phyloP scores from a whole-genome alignment of 2,329 filamentous ascomycete genomes.

The Endothia cerciana region DNA sequence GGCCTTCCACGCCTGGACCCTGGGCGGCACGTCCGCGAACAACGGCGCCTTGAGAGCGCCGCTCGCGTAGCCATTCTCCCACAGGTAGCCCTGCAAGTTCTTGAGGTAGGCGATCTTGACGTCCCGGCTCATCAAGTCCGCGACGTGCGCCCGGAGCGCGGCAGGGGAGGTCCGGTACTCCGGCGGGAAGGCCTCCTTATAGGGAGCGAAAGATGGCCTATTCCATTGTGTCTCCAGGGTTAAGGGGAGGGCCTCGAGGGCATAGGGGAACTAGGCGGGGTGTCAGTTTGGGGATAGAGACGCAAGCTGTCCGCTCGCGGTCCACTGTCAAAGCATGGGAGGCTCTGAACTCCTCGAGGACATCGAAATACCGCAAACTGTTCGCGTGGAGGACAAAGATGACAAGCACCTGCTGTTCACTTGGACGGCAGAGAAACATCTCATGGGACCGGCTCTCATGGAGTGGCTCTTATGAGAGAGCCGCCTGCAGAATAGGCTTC shows the following conservation, averaged over 20 bases:
- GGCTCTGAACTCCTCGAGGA: not conserved
- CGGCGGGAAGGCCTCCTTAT: constrained; percentile 72
- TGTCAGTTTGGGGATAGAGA: constrained; percentile 19
- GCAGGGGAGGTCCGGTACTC: constrained; percentile 62
- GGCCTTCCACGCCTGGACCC: constrained; percentile 61
- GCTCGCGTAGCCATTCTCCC: constrained; percentile 72
- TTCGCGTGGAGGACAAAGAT: not conserved
- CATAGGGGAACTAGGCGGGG: constrained; percentile 73
- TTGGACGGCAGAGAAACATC: not conserved
- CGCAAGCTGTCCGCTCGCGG: constrained; percentile 8
- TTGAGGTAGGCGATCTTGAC: constrained; percentile 80
- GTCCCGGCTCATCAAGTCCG: constrained; percentile 71
- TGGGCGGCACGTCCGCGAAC: constrained; percentile 73
- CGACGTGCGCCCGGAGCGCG: constrained; percentile 67
- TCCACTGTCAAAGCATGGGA: not conserved
- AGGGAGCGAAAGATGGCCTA: constrained; percentile 63
- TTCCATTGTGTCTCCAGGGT: constrained; percentile 71
- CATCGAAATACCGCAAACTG: not conserved
- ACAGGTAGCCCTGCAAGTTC: constrained; percentile 78
- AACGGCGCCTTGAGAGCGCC: constrained; percentile 73
- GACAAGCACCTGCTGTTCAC: constrained; percentile 1
- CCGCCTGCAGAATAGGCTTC: not conserved
- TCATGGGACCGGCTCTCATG: not conserved
- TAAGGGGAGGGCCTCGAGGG: constrained; percentile 66
- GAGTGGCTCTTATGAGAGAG: not conserved